Evolutionary conservation across 768 basidiomycete genomes (phyloP), one percentile per base, ranked within the genome.

Genomic region (Royoungia palumana): DNA sequence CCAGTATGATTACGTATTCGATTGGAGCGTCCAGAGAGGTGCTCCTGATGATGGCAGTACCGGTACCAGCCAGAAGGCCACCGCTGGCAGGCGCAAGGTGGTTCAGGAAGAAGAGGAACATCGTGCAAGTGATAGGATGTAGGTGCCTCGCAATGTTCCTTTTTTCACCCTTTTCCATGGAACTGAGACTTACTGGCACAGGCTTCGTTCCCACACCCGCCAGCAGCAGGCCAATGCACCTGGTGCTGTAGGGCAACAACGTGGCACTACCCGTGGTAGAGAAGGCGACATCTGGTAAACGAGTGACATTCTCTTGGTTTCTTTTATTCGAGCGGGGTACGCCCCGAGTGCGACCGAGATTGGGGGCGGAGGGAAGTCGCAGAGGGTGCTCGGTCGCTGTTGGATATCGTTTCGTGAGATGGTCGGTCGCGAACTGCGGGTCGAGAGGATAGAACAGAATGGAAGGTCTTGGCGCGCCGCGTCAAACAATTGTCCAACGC

Each of bases 1-100:
- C 77, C 94, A 97, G 74, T 99, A 99, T 68, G 96, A 99, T 70
- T 99, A 98, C 61, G 92, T 98, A 64, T 99, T 99, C 62, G 96
- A 99, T 70, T 99, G 96, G 94, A 89, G 86, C 60, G 89, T 94
- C 48, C 90, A 92, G 70, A 80, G 88, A 41, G 77, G 76, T 49
- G 75, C 81, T 12, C 79, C 82, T 54, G 85, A 87, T 9, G 87
- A 90, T 51, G 78, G 76, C 36, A 72, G 72, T 35, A 77, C 77
- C 41, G 75, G 78, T 50, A 73, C 78, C 37, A 79, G 85, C 69
- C 80, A 70, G 71, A 90, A 83, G 68, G 72, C 78, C 27, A 70
- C 75, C 38, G 72, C 78, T 40, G 80, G 81, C 19, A 77, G 87
- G 60, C 78, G 87, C 63, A 91, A 90, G 75, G 83, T 90, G 20